phyloP scores from a whole-genome alignment of 2,329 filamentous ascomycete genomes.

The Pseudocercospora crystallina region DNA sequence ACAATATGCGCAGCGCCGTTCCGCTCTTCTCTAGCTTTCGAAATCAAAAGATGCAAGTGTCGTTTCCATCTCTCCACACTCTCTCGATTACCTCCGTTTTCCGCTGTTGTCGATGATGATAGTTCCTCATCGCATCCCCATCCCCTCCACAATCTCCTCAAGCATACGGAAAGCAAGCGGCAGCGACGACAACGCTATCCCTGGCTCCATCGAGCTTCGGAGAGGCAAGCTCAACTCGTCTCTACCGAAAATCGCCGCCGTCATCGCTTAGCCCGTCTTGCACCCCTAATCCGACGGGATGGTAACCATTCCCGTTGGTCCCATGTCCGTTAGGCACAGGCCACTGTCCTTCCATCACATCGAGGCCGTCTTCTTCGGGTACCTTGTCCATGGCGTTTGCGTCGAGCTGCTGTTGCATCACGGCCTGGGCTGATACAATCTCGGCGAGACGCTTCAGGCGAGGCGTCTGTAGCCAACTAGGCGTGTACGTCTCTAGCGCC shows the following conservation, averaged over 20 bases:
- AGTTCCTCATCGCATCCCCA: no score
- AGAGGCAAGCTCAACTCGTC: no score
- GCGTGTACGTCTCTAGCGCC: constrained; percentile 95
- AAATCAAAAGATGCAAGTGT: no score
- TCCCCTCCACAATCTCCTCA: no score
- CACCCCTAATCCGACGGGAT: constrained; percentile 7
- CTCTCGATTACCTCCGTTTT: no score
- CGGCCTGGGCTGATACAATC: constrained; percentile 94
- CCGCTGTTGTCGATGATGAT: no score
- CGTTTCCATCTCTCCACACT: no score
- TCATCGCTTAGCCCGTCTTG: constrained; percentile 15
- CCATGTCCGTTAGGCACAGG: constrained; percentile 19
- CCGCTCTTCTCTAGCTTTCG: no score
- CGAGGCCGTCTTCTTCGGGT: constrained; percentile 26
- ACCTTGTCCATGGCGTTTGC: constrained; percentile 31
- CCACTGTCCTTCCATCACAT: constrained; percentile 24
- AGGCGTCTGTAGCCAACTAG: constrained; percentile 96
- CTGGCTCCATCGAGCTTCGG: no score
- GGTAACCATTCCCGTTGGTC: constrained; percentile 8
- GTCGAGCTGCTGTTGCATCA: constrained; percentile 64
- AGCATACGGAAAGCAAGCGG: no score
- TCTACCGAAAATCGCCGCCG: constrained; percentile 15
- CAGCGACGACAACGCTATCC: no score
- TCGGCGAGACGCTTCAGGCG: constrained; percentile 94
- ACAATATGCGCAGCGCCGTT: no score